Conservation (phyloP, 1,139 yeast genomes). For the Nadsonia starkeyi-henricii region DNA sequence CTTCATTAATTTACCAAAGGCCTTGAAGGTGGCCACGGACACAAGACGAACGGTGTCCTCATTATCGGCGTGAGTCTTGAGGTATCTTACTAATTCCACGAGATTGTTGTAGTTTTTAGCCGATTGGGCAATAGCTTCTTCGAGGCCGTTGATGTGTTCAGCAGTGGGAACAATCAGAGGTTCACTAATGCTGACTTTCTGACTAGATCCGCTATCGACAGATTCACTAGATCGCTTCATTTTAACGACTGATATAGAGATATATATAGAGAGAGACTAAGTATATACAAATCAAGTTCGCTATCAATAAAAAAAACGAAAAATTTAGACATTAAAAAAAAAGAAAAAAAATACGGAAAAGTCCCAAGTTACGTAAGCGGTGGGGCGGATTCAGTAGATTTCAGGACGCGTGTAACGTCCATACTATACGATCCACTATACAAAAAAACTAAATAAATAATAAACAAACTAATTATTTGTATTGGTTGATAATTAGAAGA, state of each 20-base stretch:
- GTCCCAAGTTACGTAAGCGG: too few species aligned
- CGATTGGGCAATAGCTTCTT: conserved; percentile 26
- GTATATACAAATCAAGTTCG: background rate
- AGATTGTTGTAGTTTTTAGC: conserved; percentile 41
- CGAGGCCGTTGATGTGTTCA: conserved; percentile 25
- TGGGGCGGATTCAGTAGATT: too few species aligned
- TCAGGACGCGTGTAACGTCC: too few species aligned
- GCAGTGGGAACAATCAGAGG: background rate
- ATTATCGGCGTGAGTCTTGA: conserved; percentile 18
- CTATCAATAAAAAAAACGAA: background rate
- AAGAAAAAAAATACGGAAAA: background rate
- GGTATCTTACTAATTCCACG: conserved; percentile 31
- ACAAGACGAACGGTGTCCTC: conserved; percentile 13
- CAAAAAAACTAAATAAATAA: too few species aligned
- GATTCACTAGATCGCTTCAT: too few species aligned
- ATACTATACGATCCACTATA: too few species aligned
- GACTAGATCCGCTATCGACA: background rate
- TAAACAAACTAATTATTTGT: too few species aligned
- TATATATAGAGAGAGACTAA: conserved; percentile 1
- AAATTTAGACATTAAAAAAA: background rate
- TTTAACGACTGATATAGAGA: too few species aligned
- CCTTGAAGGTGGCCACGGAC: conserved; percentile 38
- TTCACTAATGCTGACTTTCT: background rate
- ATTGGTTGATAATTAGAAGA: too few species aligned
- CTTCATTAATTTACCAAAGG: conserved; percentile 43